Evolutionary conservation across 352 stramenopile species (phyloP).

Genomic region (Phytophthora citricola): DNA sequence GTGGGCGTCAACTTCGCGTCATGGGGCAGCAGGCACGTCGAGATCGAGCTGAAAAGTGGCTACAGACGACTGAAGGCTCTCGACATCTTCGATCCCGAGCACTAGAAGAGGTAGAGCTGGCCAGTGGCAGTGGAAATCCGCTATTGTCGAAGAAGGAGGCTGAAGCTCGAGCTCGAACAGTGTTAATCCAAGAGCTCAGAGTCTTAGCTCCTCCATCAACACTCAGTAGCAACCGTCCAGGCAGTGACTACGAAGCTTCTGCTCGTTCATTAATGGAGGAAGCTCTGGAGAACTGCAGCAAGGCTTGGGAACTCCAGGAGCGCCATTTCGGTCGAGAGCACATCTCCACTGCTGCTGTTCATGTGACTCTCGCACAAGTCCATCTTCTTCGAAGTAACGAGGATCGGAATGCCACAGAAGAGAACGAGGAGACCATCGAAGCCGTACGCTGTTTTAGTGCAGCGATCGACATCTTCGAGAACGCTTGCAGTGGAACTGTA

Average conservation of each 20-base stretch:
- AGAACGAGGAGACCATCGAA: conserved; percentile 43
- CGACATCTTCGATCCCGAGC: conserved; percentile 49
- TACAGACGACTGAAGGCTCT: conserved; percentile 56
- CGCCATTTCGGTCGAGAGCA: conserved; percentile 54
- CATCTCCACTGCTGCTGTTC: conserved; percentile 55
- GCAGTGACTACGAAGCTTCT: conserved; percentile 16
- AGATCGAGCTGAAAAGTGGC: conserved; percentile 55
- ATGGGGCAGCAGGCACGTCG: conserved; percentile 56
- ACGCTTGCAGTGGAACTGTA: conserved; percentile 58
- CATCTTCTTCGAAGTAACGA: conserved; percentile 40
- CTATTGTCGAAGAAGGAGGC: conserved; percentile 63
- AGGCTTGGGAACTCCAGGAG: conserved; percentile 71
- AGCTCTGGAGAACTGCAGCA: conserved; percentile 68
- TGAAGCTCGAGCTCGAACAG: conserved; percentile 43
- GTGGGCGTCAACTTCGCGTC: conserved; percentile 57
- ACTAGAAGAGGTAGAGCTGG: conserved; percentile 39
- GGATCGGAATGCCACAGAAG: conserved; percentile 1
- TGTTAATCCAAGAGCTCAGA: conserved; percentile 52
- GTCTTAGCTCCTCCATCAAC: conserved; percentile 23
- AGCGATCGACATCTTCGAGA: conserved; percentile 65
- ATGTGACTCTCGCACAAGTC: conserved; percentile 64
- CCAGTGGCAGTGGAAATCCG: conserved; percentile 25
- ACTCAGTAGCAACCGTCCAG: conserved; percentile 9
- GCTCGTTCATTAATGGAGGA: conserved; percentile 59
- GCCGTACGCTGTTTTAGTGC: conserved; percentile 51